These are phyloP conservation scores for Flaveria bidentis DNA, from an alignment of 129 eudicot genomes.

Conservation along the genomic window DNA sequence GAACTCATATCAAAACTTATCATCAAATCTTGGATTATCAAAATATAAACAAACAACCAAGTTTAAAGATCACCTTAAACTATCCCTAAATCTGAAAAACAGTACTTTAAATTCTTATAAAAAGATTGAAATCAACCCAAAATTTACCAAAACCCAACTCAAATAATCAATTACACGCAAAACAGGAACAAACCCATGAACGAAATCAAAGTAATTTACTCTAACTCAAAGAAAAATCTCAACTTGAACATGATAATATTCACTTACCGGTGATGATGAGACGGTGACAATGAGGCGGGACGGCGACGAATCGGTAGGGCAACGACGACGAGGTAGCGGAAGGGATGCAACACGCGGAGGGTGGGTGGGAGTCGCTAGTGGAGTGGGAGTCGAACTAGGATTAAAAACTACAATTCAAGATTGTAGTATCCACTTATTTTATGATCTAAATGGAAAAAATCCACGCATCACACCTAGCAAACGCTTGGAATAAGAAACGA, in stretches of 20 bases:
- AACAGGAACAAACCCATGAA: slow-evolving; percentile 2
- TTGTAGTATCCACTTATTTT: not conserved
- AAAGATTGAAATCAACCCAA: not conserved
- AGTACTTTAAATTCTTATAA: not conserved
- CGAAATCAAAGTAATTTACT: slow-evolving; percentile 8
- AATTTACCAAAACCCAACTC: not conserved
- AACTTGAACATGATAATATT: not conserved
- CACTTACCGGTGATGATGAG: slow-evolving; percentile 38
- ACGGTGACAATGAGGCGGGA: too few species aligned
- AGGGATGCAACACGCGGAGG: too few species aligned
- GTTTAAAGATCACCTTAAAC: slow-evolving; percentile 6
- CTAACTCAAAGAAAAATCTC: not conserved
- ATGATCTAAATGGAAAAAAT: not conserved
- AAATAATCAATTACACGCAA: not conserved
- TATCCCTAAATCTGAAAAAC: too few species aligned
- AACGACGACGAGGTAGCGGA: too few species aligned
- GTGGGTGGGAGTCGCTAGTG: too few species aligned
- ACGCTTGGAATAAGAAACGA: not conserved
- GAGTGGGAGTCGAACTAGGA: not conserved
- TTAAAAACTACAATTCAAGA: not conserved
- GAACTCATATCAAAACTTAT: too few species aligned
- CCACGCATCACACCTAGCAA: not conserved
- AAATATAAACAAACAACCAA: slow-evolving; percentile 18
- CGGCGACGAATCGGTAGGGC: too few species aligned
- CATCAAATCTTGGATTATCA: not conserved